Percentiles rank a stretch among this genome's conserved stretches.
phyloP scores from a whole-genome alignment of 2,329 filamentous ascomycete genomes.

The Chaetomiaceae sp. region DNA sequence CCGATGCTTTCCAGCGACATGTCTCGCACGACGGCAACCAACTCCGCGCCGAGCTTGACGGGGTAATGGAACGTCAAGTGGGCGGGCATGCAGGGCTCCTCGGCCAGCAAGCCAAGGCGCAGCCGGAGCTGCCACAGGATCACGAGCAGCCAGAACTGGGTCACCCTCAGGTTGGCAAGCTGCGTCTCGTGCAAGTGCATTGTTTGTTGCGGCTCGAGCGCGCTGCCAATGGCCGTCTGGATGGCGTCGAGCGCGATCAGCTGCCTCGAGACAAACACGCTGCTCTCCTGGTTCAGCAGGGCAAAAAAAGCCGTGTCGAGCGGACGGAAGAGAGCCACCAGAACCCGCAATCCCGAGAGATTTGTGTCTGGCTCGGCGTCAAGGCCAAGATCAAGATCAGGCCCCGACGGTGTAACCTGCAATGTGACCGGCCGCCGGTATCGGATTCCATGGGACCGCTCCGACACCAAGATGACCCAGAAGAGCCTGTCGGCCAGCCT shows the following conservation, averaged over 20 bases:
- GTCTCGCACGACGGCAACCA: constrained; percentile 37
- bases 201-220: constrained; percentile 29
- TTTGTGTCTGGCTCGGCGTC: background rate
- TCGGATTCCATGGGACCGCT: constrained; percentile 8
- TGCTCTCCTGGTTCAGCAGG: constrained; percentile 6
- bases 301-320: constrained; percentile 9
- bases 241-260: background rate
- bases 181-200: constrained; percentile 38
- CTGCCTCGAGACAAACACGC: background rate
- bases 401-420: background rate
- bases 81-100: background rate
- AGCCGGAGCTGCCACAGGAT: constrained; percentile 43
- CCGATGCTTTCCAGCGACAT: constrained; percentile 34
- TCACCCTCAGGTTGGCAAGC: constrained; percentile 41
- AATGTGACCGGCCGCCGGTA: constrained; percentile 6
- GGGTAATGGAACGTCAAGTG: constrained; percentile 28
- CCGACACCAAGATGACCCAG: constrained; percentile 7
- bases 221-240: constrained; percentile 23
- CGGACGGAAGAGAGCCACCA: constrained; percentile 4
- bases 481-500: constrained; percentile 4
- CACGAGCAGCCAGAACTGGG: constrained; percentile 42
- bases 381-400: background rate
- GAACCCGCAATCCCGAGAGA: background rate
- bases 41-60: constrained; percentile 30
- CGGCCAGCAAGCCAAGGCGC: constrained; percentile 31